Evolutionary conservation across 1,284 basidiomycete genomes (phyloP).

Genomic region (Trametes versicolor): DNA sequence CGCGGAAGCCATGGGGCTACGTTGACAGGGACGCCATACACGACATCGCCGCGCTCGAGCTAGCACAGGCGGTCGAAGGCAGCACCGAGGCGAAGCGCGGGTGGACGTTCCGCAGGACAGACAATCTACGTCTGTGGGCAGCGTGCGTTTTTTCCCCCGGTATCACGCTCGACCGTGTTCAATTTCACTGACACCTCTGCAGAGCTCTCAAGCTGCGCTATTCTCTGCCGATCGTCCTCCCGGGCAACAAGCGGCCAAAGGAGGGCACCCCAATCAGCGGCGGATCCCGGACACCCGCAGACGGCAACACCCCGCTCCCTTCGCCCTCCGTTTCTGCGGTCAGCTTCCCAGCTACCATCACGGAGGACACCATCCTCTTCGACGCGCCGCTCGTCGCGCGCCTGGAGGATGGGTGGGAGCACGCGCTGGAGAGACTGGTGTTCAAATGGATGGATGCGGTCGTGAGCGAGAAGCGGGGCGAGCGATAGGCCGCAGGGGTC

Average conservation of each 20-base stretch:
- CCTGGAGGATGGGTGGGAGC: constrained; percentile 81
- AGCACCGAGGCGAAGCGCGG: constrained; percentile 52
- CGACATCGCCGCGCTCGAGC: constrained; percentile 74
- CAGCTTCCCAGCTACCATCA: constrained; percentile 40
- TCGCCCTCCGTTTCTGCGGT: constrained; percentile 43
- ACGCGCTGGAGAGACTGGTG: constrained; percentile 74
- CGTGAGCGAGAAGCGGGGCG: constrained; percentile 69
- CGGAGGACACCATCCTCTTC: constrained; percentile 60
- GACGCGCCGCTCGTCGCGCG: constrained; percentile 79
- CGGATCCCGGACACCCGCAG: constrained; percentile 37
- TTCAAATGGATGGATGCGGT: constrained; percentile 75
- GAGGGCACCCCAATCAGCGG: constrained; percentile 17
- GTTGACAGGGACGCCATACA: constrained; percentile 82
- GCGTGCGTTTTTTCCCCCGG: constrained; percentile 60
- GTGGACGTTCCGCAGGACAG: constrained; percentile 86
- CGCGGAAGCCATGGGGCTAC: constrained; percentile 89
- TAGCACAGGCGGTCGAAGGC: constrained; percentile 48
- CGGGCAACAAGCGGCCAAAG: constrained; percentile 47
- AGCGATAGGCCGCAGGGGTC: constrained; percentile 37
- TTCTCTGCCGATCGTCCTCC: constrained; percentile 70
- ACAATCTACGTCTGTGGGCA: constrained; percentile 85
- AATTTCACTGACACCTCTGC: constrained; percentile 6
- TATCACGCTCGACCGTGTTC: constrained; percentile 26
- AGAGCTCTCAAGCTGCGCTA: constrained; percentile 87
- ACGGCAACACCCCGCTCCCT: constrained; percentile 39